These are phyloP conservation scores for Acacia pycnantha DNA, from an alignment of 331 rosid species.

Conservation along the genomic window DNA sequence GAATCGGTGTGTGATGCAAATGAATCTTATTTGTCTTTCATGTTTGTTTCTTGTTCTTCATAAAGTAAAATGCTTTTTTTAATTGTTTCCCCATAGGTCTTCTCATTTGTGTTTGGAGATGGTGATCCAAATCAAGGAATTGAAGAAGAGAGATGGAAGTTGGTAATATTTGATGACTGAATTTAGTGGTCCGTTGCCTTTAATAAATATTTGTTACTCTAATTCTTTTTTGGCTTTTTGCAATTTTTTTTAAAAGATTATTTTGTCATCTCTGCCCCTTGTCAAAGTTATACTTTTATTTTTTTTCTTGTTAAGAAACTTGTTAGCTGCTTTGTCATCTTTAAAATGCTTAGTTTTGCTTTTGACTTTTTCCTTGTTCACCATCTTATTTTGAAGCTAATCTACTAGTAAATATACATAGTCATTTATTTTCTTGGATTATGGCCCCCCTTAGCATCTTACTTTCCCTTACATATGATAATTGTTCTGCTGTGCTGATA, in stretches of 20 bases:
- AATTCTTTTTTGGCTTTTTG: not conserved
- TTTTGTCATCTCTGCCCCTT: not conserved
- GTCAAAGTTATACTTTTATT: slow-evolving; percentile 1
- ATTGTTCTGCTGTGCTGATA: slow-evolving; percentile 4
- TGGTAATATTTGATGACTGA: slow-evolving; percentile 95
- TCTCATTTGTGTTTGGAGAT: slow-evolving; percentile 97
- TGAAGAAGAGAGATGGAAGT: slow-evolving; percentile 99
- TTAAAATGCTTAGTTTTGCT: not conserved
- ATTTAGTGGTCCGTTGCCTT: slow-evolving; percentile 89
- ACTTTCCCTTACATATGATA: slow-evolving; percentile 6
- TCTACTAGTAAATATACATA: not conserved
- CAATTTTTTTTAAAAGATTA: not conserved
- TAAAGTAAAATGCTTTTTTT: not conserved
- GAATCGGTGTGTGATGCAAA: slow-evolving; percentile 74
- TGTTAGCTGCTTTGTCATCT: not conserved
- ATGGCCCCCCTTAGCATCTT: slow-evolving; percentile 16
- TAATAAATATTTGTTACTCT: slow-evolving; percentile 5
- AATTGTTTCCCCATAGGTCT: slow-evolving; percentile 52
- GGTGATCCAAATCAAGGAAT: slow-evolving; percentile 99
- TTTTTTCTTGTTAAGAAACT: not conserved
- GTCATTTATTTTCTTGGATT: not conserved
- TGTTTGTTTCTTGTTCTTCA: slow-evolving; percentile 4
- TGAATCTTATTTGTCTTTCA: slow-evolving; percentile 7
- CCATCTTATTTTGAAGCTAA: not conserved
- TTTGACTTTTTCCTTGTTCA: not conserved